Conservation (phyloP, 2,329 filamentous ascomycete genomes). For the Xylariaceae sp. region DNA sequence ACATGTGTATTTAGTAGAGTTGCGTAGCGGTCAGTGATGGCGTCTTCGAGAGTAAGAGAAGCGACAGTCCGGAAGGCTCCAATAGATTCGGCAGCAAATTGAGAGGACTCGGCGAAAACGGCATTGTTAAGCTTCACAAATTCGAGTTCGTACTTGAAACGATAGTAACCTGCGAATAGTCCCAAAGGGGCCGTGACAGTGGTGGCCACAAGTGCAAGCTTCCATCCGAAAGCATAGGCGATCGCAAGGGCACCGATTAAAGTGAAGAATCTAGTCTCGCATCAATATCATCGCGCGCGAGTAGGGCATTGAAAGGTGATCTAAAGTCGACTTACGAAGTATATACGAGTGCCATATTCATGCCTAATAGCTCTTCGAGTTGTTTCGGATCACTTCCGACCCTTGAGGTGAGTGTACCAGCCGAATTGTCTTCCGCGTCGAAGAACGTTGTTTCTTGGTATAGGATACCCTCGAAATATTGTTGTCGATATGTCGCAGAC, state of each 20-base stretch:
- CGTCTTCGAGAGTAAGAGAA: conserved; percentile 64
- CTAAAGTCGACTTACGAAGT: conserved; percentile 40
- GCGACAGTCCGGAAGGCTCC: conserved; percentile 70
- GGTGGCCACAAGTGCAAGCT: conserved; percentile 63
- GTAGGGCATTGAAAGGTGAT: neutral
- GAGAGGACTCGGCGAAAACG: conserved; percentile 67
- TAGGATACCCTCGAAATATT: conserved; percentile 59
- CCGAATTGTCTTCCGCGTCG: conserved; percentile 55
- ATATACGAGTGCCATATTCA: conserved; percentile 60
- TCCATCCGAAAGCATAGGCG: conserved; percentile 72
- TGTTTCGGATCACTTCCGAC: conserved; percentile 55
- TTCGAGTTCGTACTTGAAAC: conserved; percentile 56
- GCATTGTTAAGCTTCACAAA: conserved; percentile 66
- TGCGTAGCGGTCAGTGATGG: conserved; percentile 60
- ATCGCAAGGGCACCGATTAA: conserved; percentile 62
- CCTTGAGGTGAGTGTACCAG: conserved; percentile 56
- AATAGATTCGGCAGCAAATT: conserved; percentile 72
- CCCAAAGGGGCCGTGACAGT: conserved; percentile 56
- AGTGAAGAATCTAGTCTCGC: conserved; percentile 47
- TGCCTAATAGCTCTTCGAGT: conserved; percentile 58
- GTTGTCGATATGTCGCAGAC: conserved; percentile 52
- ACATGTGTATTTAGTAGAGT: conserved; percentile 57
- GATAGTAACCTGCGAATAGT: conserved; percentile 45
- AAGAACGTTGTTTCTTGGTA: conserved; percentile 58
- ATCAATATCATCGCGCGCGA: neutral